Conservation (phyloP, 257 asterid species). For the Galeopsis tetrahit region DNA sequence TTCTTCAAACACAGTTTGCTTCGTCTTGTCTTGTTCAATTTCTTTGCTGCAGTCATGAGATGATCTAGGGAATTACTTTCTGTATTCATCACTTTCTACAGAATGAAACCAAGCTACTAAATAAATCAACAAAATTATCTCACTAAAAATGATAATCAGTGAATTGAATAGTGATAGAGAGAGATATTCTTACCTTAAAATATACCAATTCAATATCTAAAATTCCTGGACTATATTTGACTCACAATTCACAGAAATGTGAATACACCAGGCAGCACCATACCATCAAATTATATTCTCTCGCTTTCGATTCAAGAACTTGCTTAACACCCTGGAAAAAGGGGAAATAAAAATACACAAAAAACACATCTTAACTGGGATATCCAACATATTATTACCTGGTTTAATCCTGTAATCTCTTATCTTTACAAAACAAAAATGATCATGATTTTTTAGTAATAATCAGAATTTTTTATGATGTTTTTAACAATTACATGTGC, state of each 20-base stretch:
- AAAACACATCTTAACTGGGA: neutral
- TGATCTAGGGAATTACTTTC: neutral
- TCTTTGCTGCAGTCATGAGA: neutral
- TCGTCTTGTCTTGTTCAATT: neutral
- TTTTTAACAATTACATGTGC: neutral
- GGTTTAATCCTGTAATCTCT: neutral
- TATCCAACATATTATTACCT: neutral
- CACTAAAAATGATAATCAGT: neutral
- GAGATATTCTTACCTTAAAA: neutral
- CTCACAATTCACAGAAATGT: neutral
- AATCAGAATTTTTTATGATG: neutral
- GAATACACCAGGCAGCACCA: neutral
- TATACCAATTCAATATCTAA: neutral
- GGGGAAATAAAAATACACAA: neutral
- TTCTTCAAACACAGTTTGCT: neutral
- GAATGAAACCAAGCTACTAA: no score
- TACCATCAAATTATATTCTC: no score
- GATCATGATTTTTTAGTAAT: neutral
- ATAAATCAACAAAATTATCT: neutral
- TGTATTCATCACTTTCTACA: neutral
- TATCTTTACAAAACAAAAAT: neutral
- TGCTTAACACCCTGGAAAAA: constrained; percentile 78
- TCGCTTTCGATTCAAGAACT: constrained; percentile 64
- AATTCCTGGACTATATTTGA: neutral
- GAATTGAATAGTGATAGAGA: neutral